Evolutionary conservation across 441 rosid species (phyloP).

Genomic region (Arabidopsis hybrid): DNA sequence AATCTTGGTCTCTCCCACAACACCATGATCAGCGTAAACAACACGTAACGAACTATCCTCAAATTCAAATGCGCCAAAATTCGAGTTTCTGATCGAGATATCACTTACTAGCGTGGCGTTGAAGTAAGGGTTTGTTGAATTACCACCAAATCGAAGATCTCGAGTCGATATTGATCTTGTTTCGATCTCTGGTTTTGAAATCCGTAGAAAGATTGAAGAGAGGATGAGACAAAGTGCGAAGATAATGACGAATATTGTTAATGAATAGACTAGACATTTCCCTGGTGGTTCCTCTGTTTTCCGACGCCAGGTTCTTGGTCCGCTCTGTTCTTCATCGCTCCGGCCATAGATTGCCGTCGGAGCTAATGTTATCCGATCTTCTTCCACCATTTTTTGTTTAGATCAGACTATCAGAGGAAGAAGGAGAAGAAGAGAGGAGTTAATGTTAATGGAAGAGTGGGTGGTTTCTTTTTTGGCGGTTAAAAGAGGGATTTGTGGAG

Average conservation of each 20-base stretch:
- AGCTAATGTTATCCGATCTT: conserved; percentile 48
- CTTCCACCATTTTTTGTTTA: conserved; percentile 37
- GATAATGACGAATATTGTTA: conserved; percentile 47
- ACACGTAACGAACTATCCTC: conserved; percentile 43
- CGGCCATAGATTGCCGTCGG: conserved; percentile 38
- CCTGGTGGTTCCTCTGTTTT: conserved; percentile 40
- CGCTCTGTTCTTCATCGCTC: conserved; percentile 48
- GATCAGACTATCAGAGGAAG: conserved; percentile 1
- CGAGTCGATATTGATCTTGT: conserved; percentile 21
- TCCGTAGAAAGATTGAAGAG: conserved; percentile 43
- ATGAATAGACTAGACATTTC: conserved; percentile 53
- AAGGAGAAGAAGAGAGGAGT: neutral
- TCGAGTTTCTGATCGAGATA: conserved; percentile 54
- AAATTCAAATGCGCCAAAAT: conserved; percentile 61
- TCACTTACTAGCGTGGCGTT: conserved; percentile 51
- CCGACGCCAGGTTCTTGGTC: conserved; percentile 3
- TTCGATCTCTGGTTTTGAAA: conserved; percentile 46
- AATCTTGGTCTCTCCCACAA: conserved; percentile 52
- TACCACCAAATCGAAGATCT: conserved; percentile 33
- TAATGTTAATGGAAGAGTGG: conserved; percentile 18
- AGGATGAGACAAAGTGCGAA: conserved; percentile 45
- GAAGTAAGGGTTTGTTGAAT: conserved; percentile 40
- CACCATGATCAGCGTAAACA: conserved; percentile 37
- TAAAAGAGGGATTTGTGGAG: conserved; percentile 1
- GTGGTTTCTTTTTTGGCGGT: conserved; percentile 42